These are phyloP conservation scores for Teratosphaeria epicoccoides DNA, from an alignment of 2,329 filamentous ascomycete genomes.

Conservation along the genomic window DNA sequence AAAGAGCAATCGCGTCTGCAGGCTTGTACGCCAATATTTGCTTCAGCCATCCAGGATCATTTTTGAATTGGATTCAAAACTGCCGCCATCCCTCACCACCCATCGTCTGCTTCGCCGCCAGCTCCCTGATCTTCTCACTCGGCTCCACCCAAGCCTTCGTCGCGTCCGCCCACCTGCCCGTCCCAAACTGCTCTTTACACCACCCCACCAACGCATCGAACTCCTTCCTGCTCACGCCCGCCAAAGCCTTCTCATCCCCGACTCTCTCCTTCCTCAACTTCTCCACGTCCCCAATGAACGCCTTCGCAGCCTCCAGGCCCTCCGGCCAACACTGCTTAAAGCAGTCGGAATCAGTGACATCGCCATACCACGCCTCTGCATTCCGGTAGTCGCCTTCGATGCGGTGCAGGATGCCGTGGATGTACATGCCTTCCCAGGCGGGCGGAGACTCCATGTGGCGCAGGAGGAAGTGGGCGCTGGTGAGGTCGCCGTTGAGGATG, in stretches of 20 bases:
- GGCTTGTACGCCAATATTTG: not conserved
- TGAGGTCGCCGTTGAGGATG: conserved; percentile 41
- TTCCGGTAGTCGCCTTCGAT: conserved; percentile 43
- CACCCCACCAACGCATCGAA: conserved; percentile 33
- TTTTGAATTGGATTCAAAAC: conserved; percentile 28
- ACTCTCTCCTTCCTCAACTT: conserved; percentile 24
- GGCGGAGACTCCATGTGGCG: conserved; percentile 42
- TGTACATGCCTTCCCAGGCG: conserved; percentile 41
- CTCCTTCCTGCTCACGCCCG: conserved; percentile 29
- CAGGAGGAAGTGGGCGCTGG: conserved; percentile 42
- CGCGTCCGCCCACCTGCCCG: conserved; percentile 33
- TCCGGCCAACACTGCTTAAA: conserved; percentile 28
- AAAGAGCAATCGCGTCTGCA: not conserved
- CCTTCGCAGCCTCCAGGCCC: conserved; percentile 16
- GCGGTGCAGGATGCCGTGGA: conserved; percentile 42
- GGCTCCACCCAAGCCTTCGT: conserved; percentile 34
- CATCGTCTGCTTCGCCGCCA: conserved; percentile 34
- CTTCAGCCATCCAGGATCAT: not conserved
- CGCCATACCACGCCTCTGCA: conserved; percentile 38
- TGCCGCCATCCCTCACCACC: conserved; percentile 35
- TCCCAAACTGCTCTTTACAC: conserved; percentile 38
- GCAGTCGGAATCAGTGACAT: conserved; percentile 31
- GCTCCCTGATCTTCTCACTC: conserved; percentile 30
- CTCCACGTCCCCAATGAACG: conserved; percentile 30
- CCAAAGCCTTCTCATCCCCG: conserved; percentile 23